Conservation (phyloP, 768 basidiomycete genomes). For the Holtermannia corniformis region DNA sequence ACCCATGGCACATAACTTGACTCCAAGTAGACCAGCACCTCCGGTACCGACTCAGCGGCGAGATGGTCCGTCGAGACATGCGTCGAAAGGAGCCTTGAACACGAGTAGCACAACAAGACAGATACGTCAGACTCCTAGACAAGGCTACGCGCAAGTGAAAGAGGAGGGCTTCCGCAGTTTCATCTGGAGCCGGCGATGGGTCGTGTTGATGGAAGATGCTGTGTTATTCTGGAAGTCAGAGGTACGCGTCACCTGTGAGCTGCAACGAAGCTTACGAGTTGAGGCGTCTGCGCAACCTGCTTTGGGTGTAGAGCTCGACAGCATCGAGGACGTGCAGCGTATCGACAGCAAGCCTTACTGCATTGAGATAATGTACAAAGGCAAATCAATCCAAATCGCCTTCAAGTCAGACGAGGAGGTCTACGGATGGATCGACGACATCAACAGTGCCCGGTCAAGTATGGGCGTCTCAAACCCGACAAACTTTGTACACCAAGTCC, state of each 20-base stretch:
- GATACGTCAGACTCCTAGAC: no score
- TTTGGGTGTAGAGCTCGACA: conserved; percentile 30
- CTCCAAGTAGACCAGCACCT: no score
- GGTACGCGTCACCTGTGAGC: conserved; percentile 47
- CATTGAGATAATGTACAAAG: conserved; percentile 71
- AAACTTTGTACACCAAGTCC: conserved; percentile 97
- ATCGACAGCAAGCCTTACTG: conserved; percentile 94
- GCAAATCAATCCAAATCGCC: conserved; percentile 73
- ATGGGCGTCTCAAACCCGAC: conserved; percentile 92
- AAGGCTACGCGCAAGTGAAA: conserved; percentile 79
- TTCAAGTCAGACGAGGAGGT: conserved; percentile 64
- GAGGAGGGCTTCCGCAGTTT: conserved; percentile 88
- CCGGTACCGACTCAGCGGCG: no score
- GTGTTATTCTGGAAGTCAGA: conserved; percentile 83
- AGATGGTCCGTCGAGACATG: no score
- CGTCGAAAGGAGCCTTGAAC: no score
- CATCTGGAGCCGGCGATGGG: conserved; percentile 84
- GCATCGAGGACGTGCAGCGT: conserved; percentile 79
- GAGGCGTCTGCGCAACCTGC: background rate
- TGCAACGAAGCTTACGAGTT: background rate
- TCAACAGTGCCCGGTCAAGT: conserved; percentile 80
- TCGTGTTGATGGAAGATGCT: conserved; percentile 69
- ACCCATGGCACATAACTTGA: no score
- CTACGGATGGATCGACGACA: conserved; percentile 97
- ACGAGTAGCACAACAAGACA: no score